Evolutionary conservation across 371 early-diverging fungal genomes (phyloP).

Genomic region (Mucor piriformis): DNA sequence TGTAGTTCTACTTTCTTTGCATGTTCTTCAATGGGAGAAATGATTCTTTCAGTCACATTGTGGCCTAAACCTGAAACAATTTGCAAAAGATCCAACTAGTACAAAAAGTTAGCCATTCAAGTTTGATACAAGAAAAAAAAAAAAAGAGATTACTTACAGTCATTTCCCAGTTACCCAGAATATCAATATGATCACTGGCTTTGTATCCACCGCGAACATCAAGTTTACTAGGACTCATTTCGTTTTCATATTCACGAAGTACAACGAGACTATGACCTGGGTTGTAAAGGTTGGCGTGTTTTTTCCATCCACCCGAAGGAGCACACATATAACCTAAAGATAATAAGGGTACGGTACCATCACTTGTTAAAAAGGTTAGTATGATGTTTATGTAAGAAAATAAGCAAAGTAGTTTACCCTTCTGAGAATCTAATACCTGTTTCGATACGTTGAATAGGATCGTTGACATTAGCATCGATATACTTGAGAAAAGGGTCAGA

Average conservation of each 20-base stretch:
- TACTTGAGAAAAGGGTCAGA: conserved; percentile 21
- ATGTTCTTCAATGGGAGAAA: conserved; percentile 45
- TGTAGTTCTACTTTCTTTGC: conserved; percentile 32
- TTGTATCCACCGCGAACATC: conserved; percentile 83
- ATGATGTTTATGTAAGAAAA: background rate
- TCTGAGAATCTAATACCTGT: conserved; percentile 59
- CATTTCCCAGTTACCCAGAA: conserved; percentile 65
- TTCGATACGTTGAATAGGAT: conserved; percentile 44
- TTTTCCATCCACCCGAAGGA: conserved; percentile 81
- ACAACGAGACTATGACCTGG: conserved; percentile 76
- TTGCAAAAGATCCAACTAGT: conserved; percentile 43
- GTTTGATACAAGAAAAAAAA: background rate
- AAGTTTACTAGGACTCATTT: conserved; percentile 54
- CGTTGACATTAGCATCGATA: conserved; percentile 47
- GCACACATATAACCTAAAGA: conserved; percentile 94
- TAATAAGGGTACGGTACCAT: conserved; percentile 91
- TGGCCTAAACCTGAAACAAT: conserved; percentile 41
- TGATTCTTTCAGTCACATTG: conserved; percentile 42
- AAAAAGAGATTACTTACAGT: conserved; percentile 29
- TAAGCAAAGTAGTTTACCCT: conserved; percentile 35
- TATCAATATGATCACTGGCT: conserved; percentile 91
- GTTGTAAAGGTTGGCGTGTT: conserved; percentile 75
- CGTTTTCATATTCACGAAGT: conserved; percentile 77
- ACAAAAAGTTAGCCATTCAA: background rate
- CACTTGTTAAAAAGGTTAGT: conserved; percentile 51